phyloP scores from a whole-genome alignment of 1,139 yeast species.

The Saccharomyces pastorianus region DNA sequence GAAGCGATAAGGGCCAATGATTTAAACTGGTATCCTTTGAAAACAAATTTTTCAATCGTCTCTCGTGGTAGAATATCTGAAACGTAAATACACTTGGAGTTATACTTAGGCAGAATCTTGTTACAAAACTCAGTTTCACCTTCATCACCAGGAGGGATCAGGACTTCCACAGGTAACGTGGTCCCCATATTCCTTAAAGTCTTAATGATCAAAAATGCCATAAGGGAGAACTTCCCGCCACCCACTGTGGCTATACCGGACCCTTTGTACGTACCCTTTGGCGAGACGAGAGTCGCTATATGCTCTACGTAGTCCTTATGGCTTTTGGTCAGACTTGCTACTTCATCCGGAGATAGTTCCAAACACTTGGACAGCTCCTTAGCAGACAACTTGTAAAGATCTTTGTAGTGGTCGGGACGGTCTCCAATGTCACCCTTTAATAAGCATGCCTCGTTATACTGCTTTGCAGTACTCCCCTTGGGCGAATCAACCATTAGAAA shows the following conservation, averaged over 20 bases:
- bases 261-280: constrained; percentile 48
- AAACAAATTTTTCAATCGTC: constrained; percentile 39
- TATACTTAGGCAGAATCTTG: constrained; percentile 52
- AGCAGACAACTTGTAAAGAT: constrained; percentile 21
- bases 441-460: constrained; percentile 19
- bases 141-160: constrained; percentile 58
- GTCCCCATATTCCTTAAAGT: constrained; percentile 58
- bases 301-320: constrained; percentile 47
- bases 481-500: constrained; percentile 21
- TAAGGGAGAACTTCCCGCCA: constrained; percentile 71
- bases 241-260: constrained; percentile 78
- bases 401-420: constrained; percentile 18
- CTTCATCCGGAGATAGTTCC: constrained; percentile 41
- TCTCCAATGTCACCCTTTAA: constrained; percentile 22
- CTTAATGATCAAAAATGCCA: constrained; percentile 57
- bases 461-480: constrained; percentile 18
- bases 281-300: constrained; percentile 40
- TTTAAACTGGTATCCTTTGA: constrained; percentile 73
- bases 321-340: constrained; percentile 40
- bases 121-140: constrained; percentile 64
- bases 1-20: constrained; percentile 67
- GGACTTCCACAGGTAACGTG: constrained; percentile 64
- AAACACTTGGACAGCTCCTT: constrained; percentile 22
- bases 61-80: constrained; percentile 48
- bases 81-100: constrained; percentile 61